Conservation (phyloP, 148 eudicot genomes). For the Nepenthes mirabilis region DNA sequence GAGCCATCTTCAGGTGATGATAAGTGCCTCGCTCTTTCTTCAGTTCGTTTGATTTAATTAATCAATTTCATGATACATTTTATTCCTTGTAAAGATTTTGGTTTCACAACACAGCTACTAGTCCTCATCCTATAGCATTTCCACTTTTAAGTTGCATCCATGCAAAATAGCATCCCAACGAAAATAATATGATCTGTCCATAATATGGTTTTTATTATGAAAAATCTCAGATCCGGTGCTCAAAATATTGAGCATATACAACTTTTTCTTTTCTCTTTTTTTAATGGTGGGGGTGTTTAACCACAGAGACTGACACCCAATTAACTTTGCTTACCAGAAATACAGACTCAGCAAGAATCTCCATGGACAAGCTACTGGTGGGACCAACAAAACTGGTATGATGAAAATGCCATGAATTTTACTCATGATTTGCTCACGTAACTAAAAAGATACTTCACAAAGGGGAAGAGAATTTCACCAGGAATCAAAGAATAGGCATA, state of each 20-base stretch:
- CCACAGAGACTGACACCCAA: background rate
- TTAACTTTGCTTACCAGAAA: constrained; percentile 40
- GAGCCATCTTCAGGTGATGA: constrained; percentile 89
- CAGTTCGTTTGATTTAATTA: background rate
- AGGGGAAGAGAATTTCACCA: constrained; percentile 1
- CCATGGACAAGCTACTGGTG: constrained; percentile 51
- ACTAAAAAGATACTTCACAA: background rate
- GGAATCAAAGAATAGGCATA: constrained; percentile 3
- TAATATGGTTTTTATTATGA: background rate
- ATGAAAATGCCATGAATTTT: constrained; percentile 4
- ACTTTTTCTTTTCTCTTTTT: too few species aligned
- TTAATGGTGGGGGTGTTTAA: too few species aligned
- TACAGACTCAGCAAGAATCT: constrained; percentile 86
- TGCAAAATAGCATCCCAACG: background rate
- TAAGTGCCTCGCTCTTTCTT: background rate
- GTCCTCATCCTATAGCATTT: too few species aligned
- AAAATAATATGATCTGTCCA: background rate
- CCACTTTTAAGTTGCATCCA: background rate
- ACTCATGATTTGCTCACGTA: background rate
- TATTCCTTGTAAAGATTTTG: background rate
- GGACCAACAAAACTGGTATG: constrained; percentile 49
- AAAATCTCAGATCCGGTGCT: too few species aligned
- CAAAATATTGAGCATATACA: too few species aligned
- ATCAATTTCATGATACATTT: background rate
- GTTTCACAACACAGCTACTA: too few species aligned